Conservation (phyloP, 768 basidiomycete species). For the Myochromella boudieri region DNA sequence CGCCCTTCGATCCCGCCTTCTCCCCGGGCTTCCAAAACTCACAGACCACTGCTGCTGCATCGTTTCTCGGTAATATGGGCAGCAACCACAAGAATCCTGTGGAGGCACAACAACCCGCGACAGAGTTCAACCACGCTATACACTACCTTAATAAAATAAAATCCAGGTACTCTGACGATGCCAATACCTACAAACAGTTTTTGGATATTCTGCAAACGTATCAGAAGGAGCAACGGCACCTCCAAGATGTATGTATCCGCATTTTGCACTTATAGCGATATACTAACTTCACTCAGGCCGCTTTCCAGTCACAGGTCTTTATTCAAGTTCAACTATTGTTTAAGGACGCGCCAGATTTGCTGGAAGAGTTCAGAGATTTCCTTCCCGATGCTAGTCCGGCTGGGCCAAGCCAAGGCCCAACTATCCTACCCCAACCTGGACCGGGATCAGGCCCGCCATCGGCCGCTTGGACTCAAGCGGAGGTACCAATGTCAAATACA, state of each 20-base stretch:
- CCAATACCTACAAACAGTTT: conserved; percentile 91
- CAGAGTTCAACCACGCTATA: conserved; percentile 92
- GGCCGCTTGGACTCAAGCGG: conserved; percentile 39
- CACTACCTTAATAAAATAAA: conserved; percentile 99
- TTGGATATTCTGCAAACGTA: conserved; percentile 86
- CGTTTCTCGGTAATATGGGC: conserved; percentile 62
- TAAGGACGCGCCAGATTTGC: conserved; percentile 76
- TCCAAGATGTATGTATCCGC: conserved; percentile 61
- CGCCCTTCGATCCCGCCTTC: conserved; percentile 38
- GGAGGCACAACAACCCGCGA: conserved; percentile 53
- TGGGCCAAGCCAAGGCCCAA: conserved; percentile 37
- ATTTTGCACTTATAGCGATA: conserved; percentile 7
- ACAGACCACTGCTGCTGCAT: conserved; percentile 60
- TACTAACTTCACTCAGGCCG: neutral
- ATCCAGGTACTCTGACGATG: conserved; percentile 81
- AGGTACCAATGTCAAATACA: conserved; percentile 34
- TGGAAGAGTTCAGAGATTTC: conserved; percentile 82
- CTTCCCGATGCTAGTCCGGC: conserved; percentile 61
- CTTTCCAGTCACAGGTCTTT: conserved; percentile 67
- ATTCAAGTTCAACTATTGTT: conserved; percentile 79
- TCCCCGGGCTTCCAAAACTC: conserved; percentile 46
- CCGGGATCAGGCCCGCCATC: conserved; percentile 24
- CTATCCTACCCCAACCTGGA: conserved; percentile 50
- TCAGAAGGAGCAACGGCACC: conserved; percentile 77
- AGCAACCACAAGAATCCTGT: conserved; percentile 47